Base-by-base conservation (phyloP, 768 basidiomycete species). In the Calocybe indica region DNA sequence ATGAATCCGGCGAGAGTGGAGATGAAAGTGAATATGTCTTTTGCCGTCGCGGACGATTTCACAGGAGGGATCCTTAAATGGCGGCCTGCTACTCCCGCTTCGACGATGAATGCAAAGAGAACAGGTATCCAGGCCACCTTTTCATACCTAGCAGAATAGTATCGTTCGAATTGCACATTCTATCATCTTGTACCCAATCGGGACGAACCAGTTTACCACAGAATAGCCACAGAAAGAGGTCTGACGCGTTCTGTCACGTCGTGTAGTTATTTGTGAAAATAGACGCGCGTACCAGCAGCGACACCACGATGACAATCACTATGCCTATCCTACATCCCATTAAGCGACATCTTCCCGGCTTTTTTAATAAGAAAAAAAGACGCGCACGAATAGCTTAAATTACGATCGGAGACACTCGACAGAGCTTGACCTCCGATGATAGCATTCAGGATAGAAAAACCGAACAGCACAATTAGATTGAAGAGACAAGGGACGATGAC, bases 41-140 rank as follows among this genome's bases (percentile, higher is more conserved):
- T 51, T 0, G 79, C 78, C 1, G 79, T 76, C 1, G 83, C 79
- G 1, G 88, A 80, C 9, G 57, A 65, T 1, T 68, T 63, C 0
- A 77, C 67, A 33, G 73, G 70, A 1, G 69, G 70, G 43, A 70
- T 74, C 12, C 65, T 65, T 8, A 92, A 67, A 53, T 90, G 72
- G 52, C 86, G 83, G 0, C 82, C 88, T 0, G 87, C 80, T n/a
- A 88, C 70, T 3, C 85, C 88, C 9, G 86, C 64, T 7, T 79
- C 80, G 45, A 92, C 75, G 31, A 89, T 53, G 60, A 83, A 90
- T 7, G 82, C 76, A 45, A 92, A 65, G n/a, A 88, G 57, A 12
- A 88, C 76, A 0, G 91, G 90, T 12, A 91, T 72, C 88, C 89
- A 91, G 1, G 83, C 70, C 2, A 85, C 50, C 7, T 80, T 75